phyloP scores from a whole-genome alignment of 768 basidiomycete genomes.

The Russula emetica region DNA sequence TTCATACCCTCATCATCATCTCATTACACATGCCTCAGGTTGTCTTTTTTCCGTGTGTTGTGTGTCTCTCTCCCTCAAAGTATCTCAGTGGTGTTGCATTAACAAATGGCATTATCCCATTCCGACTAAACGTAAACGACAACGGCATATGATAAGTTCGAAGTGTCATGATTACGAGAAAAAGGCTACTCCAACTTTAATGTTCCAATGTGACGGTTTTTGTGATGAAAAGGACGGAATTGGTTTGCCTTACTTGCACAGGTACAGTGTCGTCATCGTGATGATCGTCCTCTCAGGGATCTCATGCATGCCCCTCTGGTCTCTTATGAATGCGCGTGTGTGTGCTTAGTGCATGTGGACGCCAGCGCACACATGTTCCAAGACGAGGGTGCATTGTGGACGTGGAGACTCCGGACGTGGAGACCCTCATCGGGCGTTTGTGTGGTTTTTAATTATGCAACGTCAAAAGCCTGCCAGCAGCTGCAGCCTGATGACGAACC shows the following conservation, averaged over 20 bases:
- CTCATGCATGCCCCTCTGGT: background rate
- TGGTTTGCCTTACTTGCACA: background rate
- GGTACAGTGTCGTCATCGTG: background rate
- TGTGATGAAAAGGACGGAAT: background rate
- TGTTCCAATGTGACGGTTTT: background rate
- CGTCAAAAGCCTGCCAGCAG: background rate
- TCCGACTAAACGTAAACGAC: background rate
- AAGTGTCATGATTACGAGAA: background rate
- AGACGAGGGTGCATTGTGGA: background rate
- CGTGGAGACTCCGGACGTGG: background rate
- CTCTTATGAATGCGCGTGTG: background rate
- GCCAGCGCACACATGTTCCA: background rate
- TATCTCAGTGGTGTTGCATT: background rate
- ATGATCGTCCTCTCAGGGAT: background rate
- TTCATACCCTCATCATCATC: constrained; percentile 12
- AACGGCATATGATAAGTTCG: background rate
- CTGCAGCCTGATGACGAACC: too few species aligned
- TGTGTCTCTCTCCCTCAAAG: background rate
- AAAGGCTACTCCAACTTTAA: background rate
- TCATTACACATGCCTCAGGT: background rate
- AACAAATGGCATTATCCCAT: background rate
- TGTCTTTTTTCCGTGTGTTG: too few species aligned
- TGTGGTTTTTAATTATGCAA: background rate
- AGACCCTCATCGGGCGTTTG: background rate
- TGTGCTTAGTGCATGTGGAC: background rate